Percentiles rank a stretch among this genome's conserved stretches.
Conservation (phyloP, 1,139 yeast genomes). For the Saccharomyces hybrid region DNA sequence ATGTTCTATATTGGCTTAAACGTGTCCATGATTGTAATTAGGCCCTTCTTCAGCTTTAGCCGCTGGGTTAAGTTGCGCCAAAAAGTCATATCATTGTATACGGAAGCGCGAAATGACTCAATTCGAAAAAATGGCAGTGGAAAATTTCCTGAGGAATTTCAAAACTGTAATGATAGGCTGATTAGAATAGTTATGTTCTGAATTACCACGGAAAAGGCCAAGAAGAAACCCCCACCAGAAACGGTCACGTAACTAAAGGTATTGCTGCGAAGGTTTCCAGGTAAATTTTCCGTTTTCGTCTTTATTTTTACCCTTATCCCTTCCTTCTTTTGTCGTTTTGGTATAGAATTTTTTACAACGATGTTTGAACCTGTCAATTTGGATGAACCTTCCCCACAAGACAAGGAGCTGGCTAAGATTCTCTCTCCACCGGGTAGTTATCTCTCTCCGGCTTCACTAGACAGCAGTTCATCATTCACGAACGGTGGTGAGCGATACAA, state of each 20-base stretch:
- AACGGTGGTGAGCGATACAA: neutral
- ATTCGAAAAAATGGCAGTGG: neutral
- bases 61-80: neutral
- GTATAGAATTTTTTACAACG: neutral
- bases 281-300: neutral
- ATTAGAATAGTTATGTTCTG: slow-evolving; percentile 3
- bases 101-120: neutral
- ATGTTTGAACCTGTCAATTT: slow-evolving; percentile 1
- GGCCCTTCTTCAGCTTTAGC: neutral
- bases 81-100: neutral
- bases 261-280: neutral
- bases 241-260: slow-evolving; percentile 1
- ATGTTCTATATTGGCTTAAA: neutral
- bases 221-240: slow-evolving; percentile 4
- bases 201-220: slow-evolving; percentile 1
- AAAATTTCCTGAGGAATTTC: slow-evolving; percentile 22
- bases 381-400: slow-evolving; percentile 7
- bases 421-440: slow-evolving; percentile 13
- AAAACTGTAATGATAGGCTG: slow-evolving; percentile 2
- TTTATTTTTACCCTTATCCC: neutral
- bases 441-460: slow-evolving; percentile 18
- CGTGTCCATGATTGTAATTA: neutral
- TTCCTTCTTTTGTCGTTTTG: neutral
- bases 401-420: slow-evolving; percentile 9
- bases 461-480: slow-evolving; percentile 11